These are phyloP conservation scores for Aspergillus mulundensis DNA, from an alignment of 495 filamentous ascomycete genomes.

Conservation along the genomic window DNA sequence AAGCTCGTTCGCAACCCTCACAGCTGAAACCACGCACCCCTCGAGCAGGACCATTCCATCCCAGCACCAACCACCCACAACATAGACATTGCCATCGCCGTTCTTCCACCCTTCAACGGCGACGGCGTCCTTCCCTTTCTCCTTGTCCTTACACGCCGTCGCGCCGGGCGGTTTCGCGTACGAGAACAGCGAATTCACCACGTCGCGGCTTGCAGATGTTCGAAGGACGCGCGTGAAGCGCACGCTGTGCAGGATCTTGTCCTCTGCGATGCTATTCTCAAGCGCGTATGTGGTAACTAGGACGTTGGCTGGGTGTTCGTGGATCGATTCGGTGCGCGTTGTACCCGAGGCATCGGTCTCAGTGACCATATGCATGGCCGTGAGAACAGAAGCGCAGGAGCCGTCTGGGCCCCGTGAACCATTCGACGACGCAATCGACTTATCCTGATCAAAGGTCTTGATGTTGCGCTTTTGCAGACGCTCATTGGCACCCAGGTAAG, in stretches of 20 bases:
- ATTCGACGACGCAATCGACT: background rate
- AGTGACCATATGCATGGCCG: conserved; percentile 22
- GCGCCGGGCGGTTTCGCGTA: background rate
- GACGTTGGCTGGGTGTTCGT: conserved; percentile 30
- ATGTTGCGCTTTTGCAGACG: background rate
- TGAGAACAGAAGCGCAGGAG: conserved; percentile 9
- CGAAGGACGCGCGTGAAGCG: conserved; percentile 33
- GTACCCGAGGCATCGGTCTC: background rate
- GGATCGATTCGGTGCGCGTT: conserved; percentile 28
- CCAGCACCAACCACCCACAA: conserved; percentile 59
- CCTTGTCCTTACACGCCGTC: background rate
- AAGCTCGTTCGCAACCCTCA: conserved; percentile 45
- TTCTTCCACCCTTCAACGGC: conserved; percentile 36
- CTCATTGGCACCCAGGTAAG: background rate
- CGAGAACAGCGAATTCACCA: conserved; percentile 34
- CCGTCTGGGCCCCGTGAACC: background rate
- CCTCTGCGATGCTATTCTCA: conserved; percentile 20
- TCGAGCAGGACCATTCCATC: conserved; percentile 61
- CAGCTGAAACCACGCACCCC: conserved; percentile 53
- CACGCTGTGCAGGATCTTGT: conserved; percentile 27
- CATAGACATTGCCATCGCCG: conserved; percentile 46
- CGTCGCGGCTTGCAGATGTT: conserved; percentile 24
- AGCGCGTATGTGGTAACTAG: conserved; percentile 34
- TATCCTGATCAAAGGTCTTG: background rate
- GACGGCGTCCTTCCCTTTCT: background rate